Percentiles rank a stretch among this genome's conserved stretches.
Conservation (phyloP, 371 early-diverging fungal species). For the Fennellomyces sp. region DNA sequence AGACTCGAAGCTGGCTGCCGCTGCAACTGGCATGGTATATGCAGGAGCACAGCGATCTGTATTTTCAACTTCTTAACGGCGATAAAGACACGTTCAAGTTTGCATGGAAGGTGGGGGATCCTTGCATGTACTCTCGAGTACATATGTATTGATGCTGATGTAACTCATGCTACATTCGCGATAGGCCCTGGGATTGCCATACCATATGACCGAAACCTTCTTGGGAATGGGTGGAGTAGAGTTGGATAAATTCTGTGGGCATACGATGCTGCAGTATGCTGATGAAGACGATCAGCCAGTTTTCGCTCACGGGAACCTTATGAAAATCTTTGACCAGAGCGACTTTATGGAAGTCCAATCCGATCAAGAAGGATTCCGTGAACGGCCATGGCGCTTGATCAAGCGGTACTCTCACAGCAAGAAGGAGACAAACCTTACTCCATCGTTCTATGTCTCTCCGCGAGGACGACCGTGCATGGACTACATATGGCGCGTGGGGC, state of each 20-base stretch:
- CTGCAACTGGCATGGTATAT: slow-evolving; percentile 48
- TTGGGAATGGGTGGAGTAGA: slow-evolving; percentile 47
- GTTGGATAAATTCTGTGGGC: slow-evolving; percentile 41
- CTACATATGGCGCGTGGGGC: slow-evolving; percentile 29
- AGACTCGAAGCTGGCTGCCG: slow-evolving; percentile 36
- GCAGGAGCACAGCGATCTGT: slow-evolving; percentile 41
- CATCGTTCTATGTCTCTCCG: slow-evolving; percentile 33
- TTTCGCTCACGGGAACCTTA: slow-evolving; percentile 47
- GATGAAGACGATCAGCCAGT: slow-evolving; percentile 22
- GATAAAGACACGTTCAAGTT: slow-evolving; percentile 53
- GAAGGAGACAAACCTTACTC: slow-evolving; percentile 28
- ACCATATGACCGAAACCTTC: slow-evolving; percentile 38
- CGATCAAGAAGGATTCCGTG: slow-evolving; percentile 5
- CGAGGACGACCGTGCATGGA: slow-evolving; percentile 48
- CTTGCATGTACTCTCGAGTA: neutral
- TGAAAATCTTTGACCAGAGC: slow-evolving; percentile 37
- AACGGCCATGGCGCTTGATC: slow-evolving; percentile 37
- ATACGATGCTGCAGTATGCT: slow-evolving; percentile 48
- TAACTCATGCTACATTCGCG: neutral
- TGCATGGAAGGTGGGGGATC: slow-evolving; percentile 41
- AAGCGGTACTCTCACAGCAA: slow-evolving; percentile 34
- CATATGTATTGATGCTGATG: neutral
- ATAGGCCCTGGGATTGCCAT: slow-evolving; percentile 32
- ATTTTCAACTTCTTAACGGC: slow-evolving; percentile 49
- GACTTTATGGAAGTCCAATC: slow-evolving; percentile 21